phyloP scores from a whole-genome alignment of 2,329 filamentous ascomycete species.

The Emergomyces africanus region DNA sequence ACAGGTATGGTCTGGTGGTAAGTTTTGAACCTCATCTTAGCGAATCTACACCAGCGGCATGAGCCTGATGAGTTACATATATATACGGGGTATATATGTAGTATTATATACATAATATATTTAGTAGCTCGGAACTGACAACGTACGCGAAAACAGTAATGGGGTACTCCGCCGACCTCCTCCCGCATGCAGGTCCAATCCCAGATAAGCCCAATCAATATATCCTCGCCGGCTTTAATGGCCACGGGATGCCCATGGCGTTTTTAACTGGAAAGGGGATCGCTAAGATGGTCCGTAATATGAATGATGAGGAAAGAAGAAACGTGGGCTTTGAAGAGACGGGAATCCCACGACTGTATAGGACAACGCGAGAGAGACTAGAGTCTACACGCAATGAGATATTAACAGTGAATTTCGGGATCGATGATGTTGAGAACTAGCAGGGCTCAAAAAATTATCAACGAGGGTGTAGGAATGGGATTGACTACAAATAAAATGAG shows the following conservation, averaged over 20 bases:
- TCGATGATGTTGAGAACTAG: not conserved
- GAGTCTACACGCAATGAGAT: slow-evolving; percentile 13
- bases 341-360: slow-evolving; percentile 21
- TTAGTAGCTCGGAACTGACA: not conserved
- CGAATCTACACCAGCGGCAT: not conserved
- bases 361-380: slow-evolving; percentile 19
- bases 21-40: slow-evolving; percentile 6
- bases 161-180: slow-evolving; percentile 38
- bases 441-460: not conserved
- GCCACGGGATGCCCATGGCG: slow-evolving; percentile 54
- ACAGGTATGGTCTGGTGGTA: slow-evolving; percentile 25
- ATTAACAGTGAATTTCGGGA: slow-evolving; percentile 2
- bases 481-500: too few species aligned
- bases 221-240: slow-evolving; percentile 49
- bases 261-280: slow-evolving; percentile 48
- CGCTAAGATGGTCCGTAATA: slow-evolving; percentile 38
- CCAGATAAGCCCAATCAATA: slow-evolving; percentile 37
- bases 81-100: not conserved
- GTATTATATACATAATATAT: not conserved
- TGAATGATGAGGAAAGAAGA: not conserved
- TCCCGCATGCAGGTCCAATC: slow-evolving; percentile 41
- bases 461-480: too few species aligned
- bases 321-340: slow-evolving; percentile 15
- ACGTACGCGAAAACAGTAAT: slow-evolving; percentile 33
- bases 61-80: not conserved